Evolutionary conservation across 257 asterid species (phyloP).

Genomic region (Eucommia ulmoides): DNA sequence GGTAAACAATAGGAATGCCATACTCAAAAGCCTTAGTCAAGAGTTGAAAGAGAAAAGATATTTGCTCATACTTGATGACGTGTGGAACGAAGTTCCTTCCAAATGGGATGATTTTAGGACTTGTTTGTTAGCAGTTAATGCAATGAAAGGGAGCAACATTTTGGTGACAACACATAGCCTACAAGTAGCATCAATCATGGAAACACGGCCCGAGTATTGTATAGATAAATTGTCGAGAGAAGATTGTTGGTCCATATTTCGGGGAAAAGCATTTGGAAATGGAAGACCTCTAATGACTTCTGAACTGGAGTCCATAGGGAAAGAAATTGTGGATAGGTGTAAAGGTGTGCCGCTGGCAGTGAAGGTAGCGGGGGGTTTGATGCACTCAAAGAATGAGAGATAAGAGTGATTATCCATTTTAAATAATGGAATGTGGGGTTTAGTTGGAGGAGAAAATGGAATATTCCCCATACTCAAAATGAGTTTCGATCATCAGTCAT

Average conservation of each 20-base stretch:
- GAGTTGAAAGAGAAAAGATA: neutral
- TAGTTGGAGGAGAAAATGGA: neutral
- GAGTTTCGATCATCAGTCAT: constrained; percentile 16
- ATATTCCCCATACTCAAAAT: constrained; percentile 11
- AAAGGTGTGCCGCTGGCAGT: constrained; percentile 16
- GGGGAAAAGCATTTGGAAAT: constrained; percentile 7
- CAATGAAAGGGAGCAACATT: constrained; percentile 12
- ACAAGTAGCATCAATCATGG: neutral
- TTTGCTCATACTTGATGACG: constrained; percentile 22
- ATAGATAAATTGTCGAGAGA: neutral
- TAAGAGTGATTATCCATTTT: constrained; percentile 8
- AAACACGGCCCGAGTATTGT: neutral
- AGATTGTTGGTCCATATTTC: constrained; percentile 17
- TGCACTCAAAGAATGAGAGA: constrained; percentile 3
- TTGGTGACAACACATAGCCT: constrained; percentile 13
- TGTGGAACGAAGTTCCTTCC: constrained; percentile 6
- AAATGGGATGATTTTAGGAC: constrained; percentile 7
- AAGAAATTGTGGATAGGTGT: constrained; percentile 7
- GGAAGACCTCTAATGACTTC: neutral
- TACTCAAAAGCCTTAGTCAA: neutral
- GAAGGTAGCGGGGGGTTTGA: constrained; percentile 5
- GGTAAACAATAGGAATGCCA: neutral
- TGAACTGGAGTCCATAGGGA: neutral
- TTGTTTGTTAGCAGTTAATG: constrained; percentile 11
- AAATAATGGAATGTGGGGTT: neutral